phyloP scores from a whole-genome alignment of 495 filamentous ascomycete species.

The Cenococcum geophilum region DNA sequence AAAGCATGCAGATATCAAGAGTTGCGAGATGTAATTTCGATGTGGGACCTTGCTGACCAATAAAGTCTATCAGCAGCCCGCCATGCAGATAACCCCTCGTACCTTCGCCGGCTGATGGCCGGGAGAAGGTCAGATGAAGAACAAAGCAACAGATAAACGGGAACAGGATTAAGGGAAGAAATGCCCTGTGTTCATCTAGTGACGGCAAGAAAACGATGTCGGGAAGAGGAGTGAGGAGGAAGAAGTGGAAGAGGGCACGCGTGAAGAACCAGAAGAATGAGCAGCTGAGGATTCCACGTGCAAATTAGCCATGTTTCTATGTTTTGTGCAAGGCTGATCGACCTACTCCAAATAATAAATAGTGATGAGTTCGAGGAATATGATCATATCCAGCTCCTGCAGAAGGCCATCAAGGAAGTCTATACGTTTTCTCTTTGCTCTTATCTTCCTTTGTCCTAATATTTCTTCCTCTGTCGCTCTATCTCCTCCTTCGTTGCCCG shows the following conservation, averaged over 20 bases:
- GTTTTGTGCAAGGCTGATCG: conserved; percentile 13
- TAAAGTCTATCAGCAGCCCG: conserved; percentile 78
- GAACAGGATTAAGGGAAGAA: conserved; percentile 38
- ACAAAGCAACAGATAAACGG: conserved; percentile 65
- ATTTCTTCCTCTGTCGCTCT: conserved; percentile 33
- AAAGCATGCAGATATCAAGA: conserved; percentile 60
- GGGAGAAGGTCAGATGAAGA: conserved; percentile 56
- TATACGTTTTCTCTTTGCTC: conserved; percentile 47
- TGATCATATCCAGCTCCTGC: conserved; percentile 68
- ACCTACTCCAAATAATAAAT: conserved; percentile 86
- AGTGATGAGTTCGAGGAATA: conserved; percentile 72
- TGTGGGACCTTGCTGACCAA: conserved; percentile 73
- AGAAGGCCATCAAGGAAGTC: conserved; percentile 65
- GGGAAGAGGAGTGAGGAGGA: conserved; percentile 75
- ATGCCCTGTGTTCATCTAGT: conserved; percentile 37
- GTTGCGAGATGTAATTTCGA: conserved; percentile 56
- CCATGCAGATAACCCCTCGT: conserved; percentile 79
- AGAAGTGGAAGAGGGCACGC: conserved; percentile 63
- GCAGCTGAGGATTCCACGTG: conserved; percentile 48
- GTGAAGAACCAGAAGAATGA: conserved; percentile 67
- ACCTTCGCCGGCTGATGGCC: conserved; percentile 64
- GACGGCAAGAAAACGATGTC: conserved; percentile 53
- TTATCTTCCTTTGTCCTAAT: conserved; percentile 33
- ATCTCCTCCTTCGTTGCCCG: conserved; percentile 15
- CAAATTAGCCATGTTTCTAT: conserved; percentile 12